Base-by-base conservation (phyloP, 345 rosid genomes). In the Dipteronia dyeriana region DNA sequence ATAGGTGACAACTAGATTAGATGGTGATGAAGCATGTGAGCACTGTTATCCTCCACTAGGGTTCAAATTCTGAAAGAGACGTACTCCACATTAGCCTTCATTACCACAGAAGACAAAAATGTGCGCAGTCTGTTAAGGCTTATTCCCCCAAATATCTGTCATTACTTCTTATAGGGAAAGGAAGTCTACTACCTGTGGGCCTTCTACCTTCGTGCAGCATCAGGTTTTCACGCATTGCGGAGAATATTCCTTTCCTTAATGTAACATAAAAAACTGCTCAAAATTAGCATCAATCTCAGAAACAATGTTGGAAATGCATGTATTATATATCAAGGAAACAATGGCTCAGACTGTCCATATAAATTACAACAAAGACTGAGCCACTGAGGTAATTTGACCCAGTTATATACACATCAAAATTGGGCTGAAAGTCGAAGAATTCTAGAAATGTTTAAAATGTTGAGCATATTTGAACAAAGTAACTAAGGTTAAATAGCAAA, bases 1-100 rank as follows among this genome's bases (percentile, higher is more conserved):
- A 53, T 41, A 11, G 19, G 11, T 29, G 54, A 76, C 65, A 59
- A 41, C 83, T 74, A 29, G 76, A 61, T 25, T 59, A 59, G 63
- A 20, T 10, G 62, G 63, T 61, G 70, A 76, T 26, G 74, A n/a
- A 43, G 47, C 77, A 9, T 62, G 66, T 26, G 65, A 71, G 29
- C 66, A 56, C 7, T 26, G 61, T 10, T 74, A 26, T 47, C n/a
- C 77, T 61, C 31, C 69, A 45, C 10, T 7, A 41, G 45, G 45
- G 45, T 41, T 41, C 45, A 41, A 41, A 41, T 41, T 41, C 45
- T 34, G 38, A 34, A 34, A 34, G 38, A 4, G 38, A 34, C 38
- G n/a, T n/a, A 34, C 38, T 4, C 38, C 4, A 34, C n/a, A 17
- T 56, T 56, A 56, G 61, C 23, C 61, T 8, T 56, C 61, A 59